Evolutionary conservation across 208 protist genomes (phyloP), one percentile per base, ranked within the genome.

Genomic region (Acanthamoeba culbertsoni): DNA sequence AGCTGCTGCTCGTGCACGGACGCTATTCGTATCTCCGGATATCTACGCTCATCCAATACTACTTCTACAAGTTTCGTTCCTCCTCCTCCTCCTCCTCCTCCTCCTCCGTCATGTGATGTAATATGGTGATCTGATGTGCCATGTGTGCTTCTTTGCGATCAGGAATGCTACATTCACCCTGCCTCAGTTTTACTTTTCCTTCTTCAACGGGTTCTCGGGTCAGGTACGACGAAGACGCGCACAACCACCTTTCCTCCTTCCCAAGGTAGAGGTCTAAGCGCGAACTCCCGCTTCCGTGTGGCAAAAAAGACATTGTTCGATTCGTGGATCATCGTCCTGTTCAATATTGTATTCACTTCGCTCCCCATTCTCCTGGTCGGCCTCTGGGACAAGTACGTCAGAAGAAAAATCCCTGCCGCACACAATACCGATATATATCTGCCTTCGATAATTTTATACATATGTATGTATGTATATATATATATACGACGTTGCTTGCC

Each of bases 1-100:
- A 55, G 28, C 68, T 94, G 40, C 48, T 62, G 20, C 42, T 43
- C 0, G 43, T 59, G 18, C 53, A 63, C 53, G 33, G 18, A 16
- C 96, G 53, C n/a, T 63, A 57, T 33, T 89, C 79, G 37, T 97
- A 99, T 84, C 86, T 97, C 28, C 97, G 99, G 42, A 98, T 99
- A 82, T 75, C 96, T 20, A 97, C 93, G 86, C 97, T 98, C 92
- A 98, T 99, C 93, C 90, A 97, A 8, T 98, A 98, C n/a, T 99
- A 96, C 93, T 99, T 99, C 94, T 99, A 99, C 96, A 99, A 99
- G 97, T 97, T n/a, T n/a, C n/a, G n/a, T n/a, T n/a, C n/a, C n/a
- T n/a, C 97, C 35, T 12, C 31, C 35, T 31, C 26, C 12, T 5
- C 57, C 43, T 99, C 98, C 97, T 98, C 98, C 95, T 96, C 97